Conservation (phyloP, 139 green algal species). For the Chlorella sp. region DNA sequence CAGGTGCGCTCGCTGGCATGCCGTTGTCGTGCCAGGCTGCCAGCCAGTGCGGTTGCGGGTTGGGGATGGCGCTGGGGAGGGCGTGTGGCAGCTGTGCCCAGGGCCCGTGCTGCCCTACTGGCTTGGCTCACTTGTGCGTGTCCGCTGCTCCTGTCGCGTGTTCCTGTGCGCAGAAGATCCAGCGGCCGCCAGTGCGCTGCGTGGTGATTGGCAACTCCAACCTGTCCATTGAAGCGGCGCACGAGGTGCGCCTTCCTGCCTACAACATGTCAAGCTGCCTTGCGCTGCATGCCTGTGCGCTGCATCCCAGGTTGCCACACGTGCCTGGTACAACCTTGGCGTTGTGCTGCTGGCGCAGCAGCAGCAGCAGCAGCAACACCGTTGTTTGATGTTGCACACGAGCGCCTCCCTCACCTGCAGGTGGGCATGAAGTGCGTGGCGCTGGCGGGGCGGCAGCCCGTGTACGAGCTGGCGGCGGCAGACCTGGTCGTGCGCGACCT, state of each 20-base stretch:
- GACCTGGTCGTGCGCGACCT: constrained; percentile 91
- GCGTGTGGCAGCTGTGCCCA: too few species aligned
- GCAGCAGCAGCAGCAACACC: neutral
- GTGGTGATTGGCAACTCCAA: constrained; percentile 91
- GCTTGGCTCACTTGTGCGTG: neutral
- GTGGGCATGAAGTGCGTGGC: constrained; percentile 87
- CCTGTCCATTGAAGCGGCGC: constrained; percentile 84
- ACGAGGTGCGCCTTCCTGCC: constrained; percentile 74
- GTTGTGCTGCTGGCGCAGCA: neutral
- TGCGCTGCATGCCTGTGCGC: too few species aligned
- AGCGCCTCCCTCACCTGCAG: neutral
- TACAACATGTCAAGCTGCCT: neutral
- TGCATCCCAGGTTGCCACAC: too few species aligned
- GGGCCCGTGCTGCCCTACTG: too few species aligned
- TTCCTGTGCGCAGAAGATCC: constrained; percentile 54
- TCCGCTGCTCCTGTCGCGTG: neutral
- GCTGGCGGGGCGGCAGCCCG: constrained; percentile 73
- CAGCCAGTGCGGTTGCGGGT: neutral
- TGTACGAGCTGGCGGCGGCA: constrained; percentile 89
- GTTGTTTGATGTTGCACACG: neutral
- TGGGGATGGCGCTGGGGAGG: too few species aligned
- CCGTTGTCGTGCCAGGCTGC: neutral
- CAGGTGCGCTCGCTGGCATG: constrained; percentile 20
- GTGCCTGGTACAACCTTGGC: too few species aligned
- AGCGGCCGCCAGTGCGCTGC: constrained; percentile 87